These are phyloP conservation scores for Colletotrichum neosansevieriae DNA, from an alignment of 2,329 filamentous ascomycete species.

Conservation along the genomic window DNA sequence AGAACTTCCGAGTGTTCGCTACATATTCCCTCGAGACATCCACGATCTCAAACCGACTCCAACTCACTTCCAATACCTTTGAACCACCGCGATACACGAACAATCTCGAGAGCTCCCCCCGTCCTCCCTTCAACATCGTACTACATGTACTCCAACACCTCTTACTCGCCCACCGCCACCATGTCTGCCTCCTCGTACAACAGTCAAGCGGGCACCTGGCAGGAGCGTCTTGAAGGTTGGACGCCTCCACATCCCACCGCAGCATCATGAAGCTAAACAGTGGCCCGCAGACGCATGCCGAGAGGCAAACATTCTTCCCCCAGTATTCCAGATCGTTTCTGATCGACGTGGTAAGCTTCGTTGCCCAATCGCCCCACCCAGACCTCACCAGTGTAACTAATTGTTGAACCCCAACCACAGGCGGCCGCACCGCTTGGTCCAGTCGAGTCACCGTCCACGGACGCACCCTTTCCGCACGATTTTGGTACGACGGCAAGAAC, in stretches of 20 bases:
- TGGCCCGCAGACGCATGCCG: constrained; percentile 66
- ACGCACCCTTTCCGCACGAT: constrained; percentile 76
- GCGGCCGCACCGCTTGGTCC: constrained; percentile 92
- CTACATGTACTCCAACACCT: constrained; percentile 38
- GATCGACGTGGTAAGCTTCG: constrained; percentile 75
- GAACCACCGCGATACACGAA: not conserved
- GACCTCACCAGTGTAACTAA: constrained; percentile 13
- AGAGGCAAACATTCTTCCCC: constrained; percentile 63
- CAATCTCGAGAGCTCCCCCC: not conserved
- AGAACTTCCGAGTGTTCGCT: constrained; percentile 33
- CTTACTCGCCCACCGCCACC: constrained; percentile 30
- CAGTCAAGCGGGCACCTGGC: constrained; percentile 56
- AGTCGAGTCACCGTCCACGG: constrained; percentile 81
- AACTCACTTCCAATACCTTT: not conserved
- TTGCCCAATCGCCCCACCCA: not conserved
- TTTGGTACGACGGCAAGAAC: constrained; percentile 92
- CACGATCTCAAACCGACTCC: constrained; percentile 15
- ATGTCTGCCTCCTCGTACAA: constrained; percentile 40
- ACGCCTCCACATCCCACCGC: constrained; percentile 34
- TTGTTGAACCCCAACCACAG: constrained; percentile 57
- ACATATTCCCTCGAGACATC: constrained; percentile 14
- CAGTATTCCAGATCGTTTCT: constrained; percentile 78
- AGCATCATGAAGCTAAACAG: constrained; percentile 29
- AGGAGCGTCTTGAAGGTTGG: constrained; percentile 68
- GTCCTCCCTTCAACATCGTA: constrained; percentile 27